These are phyloP conservation scores for Oryza punctata DNA, from an alignment of 176 grass and related monocot species.

Conservation along the genomic window DNA sequence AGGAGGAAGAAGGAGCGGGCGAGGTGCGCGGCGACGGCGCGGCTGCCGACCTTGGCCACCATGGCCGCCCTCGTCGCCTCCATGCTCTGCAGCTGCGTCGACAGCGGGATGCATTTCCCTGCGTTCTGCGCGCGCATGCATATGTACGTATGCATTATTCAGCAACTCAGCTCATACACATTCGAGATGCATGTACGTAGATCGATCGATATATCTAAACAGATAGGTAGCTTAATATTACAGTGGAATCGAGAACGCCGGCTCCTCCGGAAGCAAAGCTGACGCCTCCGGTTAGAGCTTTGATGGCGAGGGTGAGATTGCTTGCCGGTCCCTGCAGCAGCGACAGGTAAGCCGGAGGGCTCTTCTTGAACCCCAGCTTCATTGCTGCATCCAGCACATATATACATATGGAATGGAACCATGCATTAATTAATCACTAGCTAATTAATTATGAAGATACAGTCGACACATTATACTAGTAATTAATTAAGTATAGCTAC, in stretches of 20 bases:
- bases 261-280: slow-evolving; percentile 59
- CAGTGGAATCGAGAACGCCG: slow-evolving; percentile 51
- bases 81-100: slow-evolving; percentile 36
- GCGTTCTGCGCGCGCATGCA: background rate
- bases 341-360: slow-evolving; percentile 41
- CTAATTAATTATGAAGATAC: too few relatives aligned
- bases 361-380: slow-evolving; percentile 41
- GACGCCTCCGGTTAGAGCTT: slow-evolving; percentile 13
- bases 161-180: too few relatives aligned
- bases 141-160: too few relatives aligned
- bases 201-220: too few relatives aligned
- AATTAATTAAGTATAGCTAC: too few relatives aligned
- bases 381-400: slow-evolving; percentile 16
- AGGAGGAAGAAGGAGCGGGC: slow-evolving; percentile 42
- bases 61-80: slow-evolving; percentile 32
- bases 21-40: background rate
- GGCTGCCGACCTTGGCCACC: background rate
- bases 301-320: background rate
- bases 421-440: background rate
- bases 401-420: too few relatives aligned
- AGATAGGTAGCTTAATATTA: too few relatives aligned
- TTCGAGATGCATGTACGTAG: too few relatives aligned
- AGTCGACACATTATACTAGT: too few relatives aligned
- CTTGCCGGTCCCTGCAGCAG: background rate
- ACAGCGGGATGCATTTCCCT: slow-evolving; percentile 39